These are phyloP conservation scores for Melastoma candidum DNA, from an alignment of 441 rosid genomes.

Conservation along the genomic window DNA sequence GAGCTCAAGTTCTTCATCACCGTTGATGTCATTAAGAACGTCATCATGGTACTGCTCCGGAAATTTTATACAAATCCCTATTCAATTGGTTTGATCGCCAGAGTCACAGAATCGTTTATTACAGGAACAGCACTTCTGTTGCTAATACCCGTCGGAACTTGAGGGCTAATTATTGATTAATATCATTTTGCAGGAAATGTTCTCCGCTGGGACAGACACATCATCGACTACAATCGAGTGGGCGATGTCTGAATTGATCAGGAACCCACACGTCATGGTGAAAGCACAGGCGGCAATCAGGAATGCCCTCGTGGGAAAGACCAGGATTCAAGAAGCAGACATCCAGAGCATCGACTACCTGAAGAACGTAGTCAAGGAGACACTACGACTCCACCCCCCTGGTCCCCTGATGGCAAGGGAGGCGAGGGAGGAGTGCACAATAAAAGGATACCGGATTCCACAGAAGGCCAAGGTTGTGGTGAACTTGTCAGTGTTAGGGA, in stretches of 20 bases:
- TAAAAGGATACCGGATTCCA: constrained; percentile 18
- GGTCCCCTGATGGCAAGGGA: constrained; percentile 25
- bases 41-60: not conserved
- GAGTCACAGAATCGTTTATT: too few species aligned
- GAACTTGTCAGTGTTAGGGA: constrained; percentile 21
- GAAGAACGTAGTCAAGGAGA: constrained; percentile 4
- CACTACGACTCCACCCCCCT: constrained; percentile 14
- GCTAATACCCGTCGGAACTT: too few species aligned
- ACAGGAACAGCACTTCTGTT: too few species aligned
- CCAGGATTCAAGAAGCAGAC: constrained; percentile 13
- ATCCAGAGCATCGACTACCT: constrained; percentile 18
- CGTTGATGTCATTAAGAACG: not conserved
- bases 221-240: constrained; percentile 26
- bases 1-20: constrained; percentile 14
- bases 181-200: constrained; percentile 19
- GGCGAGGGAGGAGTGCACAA: constrained; percentile 12
- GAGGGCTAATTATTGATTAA: not conserved
- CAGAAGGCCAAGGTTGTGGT: constrained; percentile 16
- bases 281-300: too few species aligned
- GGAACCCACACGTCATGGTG: too few species aligned
- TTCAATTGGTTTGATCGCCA: too few species aligned
- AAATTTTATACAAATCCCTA: too few species aligned
- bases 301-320: not conserved
- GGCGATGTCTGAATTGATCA: constrained; percentile 25
- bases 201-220: constrained; percentile 31